Conservation (phyloP, 768 basidiomycete species). For the Pseudohyphozyma bogoriensis region DNA sequence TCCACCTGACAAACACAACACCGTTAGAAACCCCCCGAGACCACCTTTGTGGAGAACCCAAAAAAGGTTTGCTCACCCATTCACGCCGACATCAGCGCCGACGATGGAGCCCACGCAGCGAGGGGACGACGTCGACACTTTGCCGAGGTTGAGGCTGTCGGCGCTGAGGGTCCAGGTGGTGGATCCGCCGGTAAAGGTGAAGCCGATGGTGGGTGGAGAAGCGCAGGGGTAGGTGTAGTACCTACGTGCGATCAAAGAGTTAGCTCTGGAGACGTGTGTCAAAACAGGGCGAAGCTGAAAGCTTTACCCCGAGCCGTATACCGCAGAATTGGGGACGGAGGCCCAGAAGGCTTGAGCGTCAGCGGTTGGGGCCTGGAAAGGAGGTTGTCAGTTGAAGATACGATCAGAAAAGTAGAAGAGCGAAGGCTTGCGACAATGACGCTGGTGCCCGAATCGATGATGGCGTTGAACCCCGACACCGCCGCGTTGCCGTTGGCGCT, state of each 20-base stretch:
- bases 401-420: too few relatives aligned
- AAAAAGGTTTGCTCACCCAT: too few relatives aligned
- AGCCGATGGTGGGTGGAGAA: constrained; percentile 38
- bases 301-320: constrained; percentile 35
- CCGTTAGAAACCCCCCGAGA: too few relatives aligned
- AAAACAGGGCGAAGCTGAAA: too few relatives aligned
- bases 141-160: constrained; percentile 43
- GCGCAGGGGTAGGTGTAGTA: too few relatives aligned
- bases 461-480: constrained; percentile 30
- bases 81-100: constrained; percentile 27
- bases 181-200: constrained; percentile 44
- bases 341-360: constrained; percentile 36
- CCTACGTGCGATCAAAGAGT: too few relatives aligned
- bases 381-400: too few relatives aligned
- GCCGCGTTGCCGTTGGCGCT: constrained; percentile 30
- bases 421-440: constrained; percentile 16
- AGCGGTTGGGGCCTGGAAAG: constrained; percentile 39
- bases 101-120: constrained; percentile 30
- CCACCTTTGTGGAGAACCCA: too few relatives aligned
- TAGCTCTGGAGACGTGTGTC: too few relatives aligned
- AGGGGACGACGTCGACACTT: not conserved
- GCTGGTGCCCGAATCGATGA: constrained; percentile 32
- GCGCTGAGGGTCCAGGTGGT: constrained; percentile 43
- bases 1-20: too few relatives aligned
- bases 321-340: constrained; percentile 41